Percentiles rank a stretch among this genome's conserved stretches.
phyloP scores from a whole-genome alignment of 108 stramenopile species.

The Parmales sp. region DNA sequence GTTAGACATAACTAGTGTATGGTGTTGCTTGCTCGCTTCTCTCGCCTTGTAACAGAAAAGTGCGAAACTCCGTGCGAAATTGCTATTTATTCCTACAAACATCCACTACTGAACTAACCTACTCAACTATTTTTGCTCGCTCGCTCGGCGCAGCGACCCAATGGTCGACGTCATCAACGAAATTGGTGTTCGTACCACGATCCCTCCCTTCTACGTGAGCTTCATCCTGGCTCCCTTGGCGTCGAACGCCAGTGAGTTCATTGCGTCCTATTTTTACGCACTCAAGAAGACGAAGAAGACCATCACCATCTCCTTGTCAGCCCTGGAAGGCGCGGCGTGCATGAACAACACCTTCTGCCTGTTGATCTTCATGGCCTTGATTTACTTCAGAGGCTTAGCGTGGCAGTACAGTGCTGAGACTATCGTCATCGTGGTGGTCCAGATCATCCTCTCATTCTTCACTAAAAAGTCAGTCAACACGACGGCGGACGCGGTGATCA shows the following conservation, averaged over 20 bases:
- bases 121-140: neutral
- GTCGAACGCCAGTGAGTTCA: constrained; percentile 88
- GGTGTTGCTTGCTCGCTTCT: too few species aligned
- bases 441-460: constrained; percentile 60
- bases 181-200: constrained; percentile 54
- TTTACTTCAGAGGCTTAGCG: constrained; percentile 76
- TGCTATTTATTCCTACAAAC: too few species aligned
- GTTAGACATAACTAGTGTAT: too few species aligned
- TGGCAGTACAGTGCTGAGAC: constrained; percentile 96
- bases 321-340: constrained; percentile 86
- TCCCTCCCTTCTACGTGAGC: constrained; percentile 87
- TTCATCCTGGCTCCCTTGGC: constrained; percentile 93
- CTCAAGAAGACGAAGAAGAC: constrained; percentile 84
- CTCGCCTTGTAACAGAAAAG: neutral
- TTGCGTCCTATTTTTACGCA: constrained; percentile 84
- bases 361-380: constrained; percentile 85
- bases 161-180: constrained; percentile 94
- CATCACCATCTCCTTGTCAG: constrained; percentile 78
- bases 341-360: constrained; percentile 98
- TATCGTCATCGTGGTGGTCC: constrained; percentile 76
- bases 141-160: constrained; percentile 45
- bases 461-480: constrained; percentile 42
- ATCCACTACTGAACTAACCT: too few species aligned
- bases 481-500: constrained; percentile 26
- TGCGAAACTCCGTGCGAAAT: too few species aligned